phyloP scores from a whole-genome alignment of 2,329 filamentous ascomycete species.

The Cephalotrichum gorgonifer region DNA sequence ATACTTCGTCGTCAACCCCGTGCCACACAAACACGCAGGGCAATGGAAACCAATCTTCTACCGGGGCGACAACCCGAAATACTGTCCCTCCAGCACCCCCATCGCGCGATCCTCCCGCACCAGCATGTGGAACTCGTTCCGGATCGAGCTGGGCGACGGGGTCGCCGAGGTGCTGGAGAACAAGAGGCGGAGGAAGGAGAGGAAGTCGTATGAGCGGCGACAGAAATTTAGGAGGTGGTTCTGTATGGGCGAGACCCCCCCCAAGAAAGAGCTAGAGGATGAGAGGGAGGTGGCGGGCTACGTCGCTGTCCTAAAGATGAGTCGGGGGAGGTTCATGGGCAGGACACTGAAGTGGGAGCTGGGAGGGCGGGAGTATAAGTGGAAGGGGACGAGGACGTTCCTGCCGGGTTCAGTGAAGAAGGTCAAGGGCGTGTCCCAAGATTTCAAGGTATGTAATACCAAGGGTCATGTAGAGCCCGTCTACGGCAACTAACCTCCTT shows the following conservation, averaged over 20 bases:
- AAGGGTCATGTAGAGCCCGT: background rate
- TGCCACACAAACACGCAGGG: conserved; percentile 10
- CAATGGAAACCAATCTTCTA: conserved; percentile 10
- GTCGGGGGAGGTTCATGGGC: background rate
- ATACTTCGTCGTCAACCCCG: conserved; percentile 10
- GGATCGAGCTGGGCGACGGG: conserved; percentile 9
- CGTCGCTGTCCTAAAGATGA: background rate
- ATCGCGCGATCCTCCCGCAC: conserved; percentile 7
- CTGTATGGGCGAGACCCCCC: background rate
- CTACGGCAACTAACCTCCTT: too few species aligned
- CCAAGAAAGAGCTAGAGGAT: background rate
- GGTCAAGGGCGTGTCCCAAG: background rate
- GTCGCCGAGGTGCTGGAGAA: conserved; percentile 8
- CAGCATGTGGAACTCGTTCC: conserved; percentile 10
- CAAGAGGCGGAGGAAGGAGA: background rate
- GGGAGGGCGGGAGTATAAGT: background rate
- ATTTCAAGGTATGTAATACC: conserved; percentile 1
- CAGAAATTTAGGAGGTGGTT: background rate
- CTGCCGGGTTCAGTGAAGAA: background rate
- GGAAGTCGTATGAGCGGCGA: background rate
- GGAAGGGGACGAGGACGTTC: conserved; percentile 2
- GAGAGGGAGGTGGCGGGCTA: background rate
- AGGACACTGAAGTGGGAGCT: background rate
- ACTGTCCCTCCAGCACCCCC: conserved; percentile 5
- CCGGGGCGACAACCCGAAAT: conserved; percentile 11